phyloP scores from a whole-genome alignment of 2,329 filamentous ascomycete genomes.

The Aspergillus sp. region DNA sequence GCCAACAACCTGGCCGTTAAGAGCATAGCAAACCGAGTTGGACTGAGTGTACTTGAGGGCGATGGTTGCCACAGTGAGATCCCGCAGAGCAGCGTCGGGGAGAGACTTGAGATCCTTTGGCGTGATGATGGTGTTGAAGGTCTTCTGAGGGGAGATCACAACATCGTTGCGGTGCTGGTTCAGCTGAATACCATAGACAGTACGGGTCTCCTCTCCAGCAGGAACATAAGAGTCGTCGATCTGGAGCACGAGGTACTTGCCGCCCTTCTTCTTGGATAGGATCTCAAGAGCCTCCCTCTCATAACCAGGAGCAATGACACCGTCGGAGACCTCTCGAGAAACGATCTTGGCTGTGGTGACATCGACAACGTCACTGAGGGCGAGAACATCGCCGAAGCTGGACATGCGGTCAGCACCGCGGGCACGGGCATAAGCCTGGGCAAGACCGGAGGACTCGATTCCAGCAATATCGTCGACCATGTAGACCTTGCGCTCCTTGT shows the following conservation, averaged over 20 bases:
- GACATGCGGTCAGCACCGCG: conserved; percentile 98
- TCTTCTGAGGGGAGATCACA: conserved; percentile 73
- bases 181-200: conserved; percentile 85
- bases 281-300: conserved; percentile 83
- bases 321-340: conserved; percentile 95
- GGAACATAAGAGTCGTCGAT: conserved; percentile 88
- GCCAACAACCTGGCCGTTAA: conserved; percentile 90
- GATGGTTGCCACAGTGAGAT: conserved; percentile 93
- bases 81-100: conserved; percentile 78
- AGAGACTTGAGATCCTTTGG: conserved; percentile 75
- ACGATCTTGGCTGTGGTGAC: conserved; percentile 95
- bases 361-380: conserved; percentile 86
- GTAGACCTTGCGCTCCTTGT: conserved; percentile 93
- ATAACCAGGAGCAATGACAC: conserved; percentile 89
- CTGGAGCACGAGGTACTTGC: conserved; percentile 92
- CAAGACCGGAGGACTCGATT: conserved; percentile 79
- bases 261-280: conserved; percentile 96
- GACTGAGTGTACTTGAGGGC: conserved; percentile 98
- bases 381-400: conserved; percentile 95
- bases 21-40: conserved; percentile 97
- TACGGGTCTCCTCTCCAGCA: conserved; percentile 71
- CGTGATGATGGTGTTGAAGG: conserved; percentile 81
- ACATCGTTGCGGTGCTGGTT: conserved; percentile 92
- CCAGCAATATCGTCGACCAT: conserved; percentile 95
- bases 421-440: conserved; percentile 93